These are phyloP conservation scores for Solanum ossicruentum DNA, from an alignment of 257 asterid genomes.

Conservation along the genomic window DNA sequence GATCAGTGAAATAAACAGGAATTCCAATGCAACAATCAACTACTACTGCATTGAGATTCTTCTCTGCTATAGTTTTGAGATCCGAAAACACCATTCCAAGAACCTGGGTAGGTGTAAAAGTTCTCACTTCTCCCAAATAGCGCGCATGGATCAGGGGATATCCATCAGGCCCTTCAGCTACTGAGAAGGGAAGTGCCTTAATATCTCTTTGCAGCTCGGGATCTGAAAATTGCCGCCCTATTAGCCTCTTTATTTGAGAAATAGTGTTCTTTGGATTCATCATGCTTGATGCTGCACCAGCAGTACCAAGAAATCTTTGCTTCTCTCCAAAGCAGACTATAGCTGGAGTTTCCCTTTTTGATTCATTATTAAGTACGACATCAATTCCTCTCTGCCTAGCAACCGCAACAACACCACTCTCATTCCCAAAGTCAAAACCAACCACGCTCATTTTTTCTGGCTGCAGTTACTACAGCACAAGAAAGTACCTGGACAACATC, in stretches of 20 bases:
- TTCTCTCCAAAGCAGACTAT: constrained; percentile 90
- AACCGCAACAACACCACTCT: constrained; percentile 90
- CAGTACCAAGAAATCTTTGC: constrained; percentile 91
- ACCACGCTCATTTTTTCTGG: constrained; percentile 81
- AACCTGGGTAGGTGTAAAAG: constrained; percentile 85
- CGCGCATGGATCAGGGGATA: constrained; percentile 70
- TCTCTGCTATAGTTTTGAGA: constrained; percentile 75
- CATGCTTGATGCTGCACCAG: constrained; percentile 95
- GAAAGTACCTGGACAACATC: constrained; percentile 20
- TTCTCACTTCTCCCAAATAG: constrained; percentile 65
- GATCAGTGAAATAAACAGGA: constrained; percentile 88
- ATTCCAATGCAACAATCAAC: constrained; percentile 95
- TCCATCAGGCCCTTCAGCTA: constrained; percentile 87
- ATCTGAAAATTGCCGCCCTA: constrained; percentile 78
- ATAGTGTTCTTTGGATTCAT: constrained; percentile 91
- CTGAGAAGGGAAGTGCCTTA: constrained; percentile 55
- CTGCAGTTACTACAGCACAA: background rate
- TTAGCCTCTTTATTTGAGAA: constrained; percentile 76
- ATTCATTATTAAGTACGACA: constrained; percentile 88
- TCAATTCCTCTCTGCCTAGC: constrained; percentile 97
- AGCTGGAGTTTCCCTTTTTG: constrained; percentile 92
- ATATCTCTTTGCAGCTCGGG: constrained; percentile 84
- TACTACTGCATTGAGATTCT: constrained; percentile 75
- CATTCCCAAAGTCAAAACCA: constrained; percentile 92
- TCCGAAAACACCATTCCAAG: constrained; percentile 81